A percentile compares a stretch with the other conserved stretches of the same genome.
phyloP scores from a whole-genome alignment of 352 stramenopile species.

The Phytophthora litchii region DNA sequence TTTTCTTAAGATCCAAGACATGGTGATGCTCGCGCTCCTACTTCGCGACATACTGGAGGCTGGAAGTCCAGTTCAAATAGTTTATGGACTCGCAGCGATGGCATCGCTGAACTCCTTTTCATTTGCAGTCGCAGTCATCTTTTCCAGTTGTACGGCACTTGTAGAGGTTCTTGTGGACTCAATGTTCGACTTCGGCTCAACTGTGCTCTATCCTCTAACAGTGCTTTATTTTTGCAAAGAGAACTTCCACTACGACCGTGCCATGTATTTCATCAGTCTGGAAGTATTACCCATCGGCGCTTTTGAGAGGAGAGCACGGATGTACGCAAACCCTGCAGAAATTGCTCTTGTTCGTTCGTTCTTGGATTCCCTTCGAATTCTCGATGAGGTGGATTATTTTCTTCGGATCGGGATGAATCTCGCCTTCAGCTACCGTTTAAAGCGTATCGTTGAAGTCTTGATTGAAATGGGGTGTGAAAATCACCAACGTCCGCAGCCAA shows the following conservation, averaged over 20 bases:
- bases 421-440: slow-evolving; percentile 42
- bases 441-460: slow-evolving; percentile 38
- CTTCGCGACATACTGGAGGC: slow-evolving; percentile 32
- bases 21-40: slow-evolving; percentile 27
- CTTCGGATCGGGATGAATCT: slow-evolving; percentile 42
- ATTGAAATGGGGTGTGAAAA: slow-evolving; percentile 13
- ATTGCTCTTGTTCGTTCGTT: slow-evolving; percentile 34
- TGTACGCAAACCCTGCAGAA: slow-evolving; percentile 34
- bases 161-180: slow-evolving; percentile 40
- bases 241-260: slow-evolving; percentile 40
- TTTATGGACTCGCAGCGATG: slow-evolving; percentile 19
- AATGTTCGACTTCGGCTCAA: slow-evolving; percentile 41
- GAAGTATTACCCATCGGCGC: slow-evolving; percentile 29
- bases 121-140: slow-evolving; percentile 13
- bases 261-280: slow-evolving; percentile 29
- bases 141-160: slow-evolving; percentile 16
- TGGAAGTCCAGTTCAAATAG: slow-evolving; percentile 20
- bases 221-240: slow-evolving; percentile 28
- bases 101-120: slow-evolving; percentile 25
- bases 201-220: slow-evolving; percentile 35
- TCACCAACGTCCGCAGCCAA: neutral
- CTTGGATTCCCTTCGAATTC: slow-evolving; percentile 43
- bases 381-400: slow-evolving; percentile 25
- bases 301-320: slow-evolving; percentile 40
- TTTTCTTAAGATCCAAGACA: slow-evolving; percentile 31